Conservation (phyloP, 2,329 filamentous ascomycete genomes). For the Cladophialophora yegresii region DNA sequence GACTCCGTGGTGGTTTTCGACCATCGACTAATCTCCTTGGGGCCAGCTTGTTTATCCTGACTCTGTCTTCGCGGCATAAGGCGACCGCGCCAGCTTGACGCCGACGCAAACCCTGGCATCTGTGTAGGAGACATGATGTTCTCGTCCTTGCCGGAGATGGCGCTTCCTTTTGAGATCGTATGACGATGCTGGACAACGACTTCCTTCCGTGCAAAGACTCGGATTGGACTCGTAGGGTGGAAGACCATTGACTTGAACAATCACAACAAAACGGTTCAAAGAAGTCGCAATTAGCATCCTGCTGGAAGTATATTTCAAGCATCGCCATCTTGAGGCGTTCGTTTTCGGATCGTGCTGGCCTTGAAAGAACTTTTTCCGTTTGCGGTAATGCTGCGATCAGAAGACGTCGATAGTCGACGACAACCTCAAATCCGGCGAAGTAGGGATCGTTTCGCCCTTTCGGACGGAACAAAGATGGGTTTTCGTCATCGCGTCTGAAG, state of each 20-base stretch:
- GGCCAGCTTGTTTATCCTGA: slow-evolving; percentile 10
- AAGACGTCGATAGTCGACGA: slow-evolving; percentile 8
- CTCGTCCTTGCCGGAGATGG: not conserved
- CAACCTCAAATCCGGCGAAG: slow-evolving; percentile 4
- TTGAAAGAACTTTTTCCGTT: slow-evolving; percentile 33
- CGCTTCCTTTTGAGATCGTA: slow-evolving; percentile 2
- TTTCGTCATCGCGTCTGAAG: not conserved
- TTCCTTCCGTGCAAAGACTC: slow-evolving; percentile 22
- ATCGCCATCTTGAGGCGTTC: slow-evolving; percentile 21
- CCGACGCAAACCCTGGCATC: slow-evolving; percentile 4
- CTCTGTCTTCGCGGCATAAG: slow-evolving; percentile 20
- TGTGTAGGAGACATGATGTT: slow-evolving; percentile 15
- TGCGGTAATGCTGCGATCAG: slow-evolving; percentile 27
- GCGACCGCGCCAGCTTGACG: slow-evolving; percentile 20
- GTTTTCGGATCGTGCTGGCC: slow-evolving; percentile 20
- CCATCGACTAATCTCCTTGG: slow-evolving; percentile 31
- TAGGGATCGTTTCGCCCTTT: slow-evolving; percentile 22
- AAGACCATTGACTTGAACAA: slow-evolving; percentile 22
- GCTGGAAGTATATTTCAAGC: slow-evolving; percentile 23
- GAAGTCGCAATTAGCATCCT: slow-evolving; percentile 2
- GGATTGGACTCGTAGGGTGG: slow-evolving; percentile 28
- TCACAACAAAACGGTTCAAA: slow-evolving; percentile 7
- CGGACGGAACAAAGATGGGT: slow-evolving; percentile 22
- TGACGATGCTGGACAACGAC: slow-evolving; percentile 12
- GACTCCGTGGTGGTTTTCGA: slow-evolving; percentile 33